Conservation (phyloP, 1,284 basidiomycete species). For the Takashimella koratensis region DNA sequence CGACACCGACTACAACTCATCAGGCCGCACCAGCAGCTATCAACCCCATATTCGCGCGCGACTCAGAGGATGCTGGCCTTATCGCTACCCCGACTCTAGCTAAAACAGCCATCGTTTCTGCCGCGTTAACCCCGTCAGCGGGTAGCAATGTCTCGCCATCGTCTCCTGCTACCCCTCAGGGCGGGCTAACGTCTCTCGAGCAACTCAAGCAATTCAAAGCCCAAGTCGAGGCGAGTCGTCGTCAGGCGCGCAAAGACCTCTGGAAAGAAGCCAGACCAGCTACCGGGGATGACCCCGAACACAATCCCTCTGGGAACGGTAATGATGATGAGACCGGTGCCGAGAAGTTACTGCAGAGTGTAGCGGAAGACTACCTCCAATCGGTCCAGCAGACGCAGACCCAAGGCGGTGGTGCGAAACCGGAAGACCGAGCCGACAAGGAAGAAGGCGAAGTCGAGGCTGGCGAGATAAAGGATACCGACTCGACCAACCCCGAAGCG, state of each 20-base stretch:
- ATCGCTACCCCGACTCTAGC: too few relatives aligned
- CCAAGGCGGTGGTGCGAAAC: neutral
- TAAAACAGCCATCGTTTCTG: too few relatives aligned
- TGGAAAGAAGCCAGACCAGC: neutral
- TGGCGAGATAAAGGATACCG: neutral
- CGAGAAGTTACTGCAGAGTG: neutral
- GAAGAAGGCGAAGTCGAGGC: neutral
- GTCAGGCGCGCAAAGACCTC: neutral
- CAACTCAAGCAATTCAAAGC: slow-evolving; percentile 17
- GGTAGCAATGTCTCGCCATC: too few relatives aligned
- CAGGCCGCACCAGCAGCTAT: too few relatives aligned
- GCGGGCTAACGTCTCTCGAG: slow-evolving; percentile 14
- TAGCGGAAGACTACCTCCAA: neutral
- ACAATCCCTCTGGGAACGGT: neutral
- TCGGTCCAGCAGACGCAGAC: neutral
- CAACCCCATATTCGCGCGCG: too few relatives aligned
- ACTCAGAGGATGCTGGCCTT: too few relatives aligned
- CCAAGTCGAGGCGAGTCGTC: slow-evolving; percentile 13
- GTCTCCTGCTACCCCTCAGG: neutral
- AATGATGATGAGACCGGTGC: neutral
- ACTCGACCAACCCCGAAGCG: neutral
- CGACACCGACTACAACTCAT: too few relatives aligned
- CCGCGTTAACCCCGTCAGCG: too few relatives aligned
- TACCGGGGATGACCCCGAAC: neutral
- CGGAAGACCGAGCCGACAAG: neutral